Evolutionary conservation across 352 stramenopile species (phyloP).

Genomic region (Phytophthora foliorum): DNA sequence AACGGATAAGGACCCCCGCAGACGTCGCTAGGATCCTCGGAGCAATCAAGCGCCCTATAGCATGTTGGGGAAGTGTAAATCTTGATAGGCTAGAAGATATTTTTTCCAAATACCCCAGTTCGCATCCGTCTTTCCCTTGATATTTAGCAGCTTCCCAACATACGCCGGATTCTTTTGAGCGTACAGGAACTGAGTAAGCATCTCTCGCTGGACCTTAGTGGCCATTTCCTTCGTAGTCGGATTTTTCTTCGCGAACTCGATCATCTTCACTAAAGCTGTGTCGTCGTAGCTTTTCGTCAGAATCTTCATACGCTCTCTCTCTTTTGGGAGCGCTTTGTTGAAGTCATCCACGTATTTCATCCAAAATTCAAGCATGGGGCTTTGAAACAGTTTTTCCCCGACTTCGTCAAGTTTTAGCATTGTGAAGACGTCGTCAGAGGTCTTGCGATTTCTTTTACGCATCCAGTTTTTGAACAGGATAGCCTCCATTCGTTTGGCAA

Average conservation of each 20-base stretch:
- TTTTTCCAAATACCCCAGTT: not conserved
- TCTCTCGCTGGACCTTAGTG: constrained; percentile 46
- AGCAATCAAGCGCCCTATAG: too few relatives aligned
- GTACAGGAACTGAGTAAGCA: constrained; percentile 23
- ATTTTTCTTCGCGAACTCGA: not conserved
- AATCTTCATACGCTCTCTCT: not conserved
- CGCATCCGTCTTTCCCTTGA: not conserved
- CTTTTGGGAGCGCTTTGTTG: not conserved
- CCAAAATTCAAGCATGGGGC: not conserved
- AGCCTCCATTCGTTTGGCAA: not conserved
- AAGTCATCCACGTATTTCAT: constrained; percentile 2
- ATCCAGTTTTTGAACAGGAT: not conserved
- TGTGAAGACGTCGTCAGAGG: not conserved
- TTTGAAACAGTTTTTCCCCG: not conserved
- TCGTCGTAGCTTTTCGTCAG: not conserved
- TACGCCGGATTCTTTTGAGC: not conserved
- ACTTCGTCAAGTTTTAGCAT: not conserved
- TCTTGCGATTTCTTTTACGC: not conserved
- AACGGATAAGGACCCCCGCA: too few relatives aligned
- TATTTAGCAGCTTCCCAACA: not conserved
- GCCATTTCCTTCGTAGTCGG: not conserved
- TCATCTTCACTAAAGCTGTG: not conserved
- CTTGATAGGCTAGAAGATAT: not conserved
- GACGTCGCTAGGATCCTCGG: too few relatives aligned
- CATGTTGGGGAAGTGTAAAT: not conserved